Evolutionary conservation across 192 early-diverging fungal species (phyloP).

Genomic region (Phycomyces nitens): DNA sequence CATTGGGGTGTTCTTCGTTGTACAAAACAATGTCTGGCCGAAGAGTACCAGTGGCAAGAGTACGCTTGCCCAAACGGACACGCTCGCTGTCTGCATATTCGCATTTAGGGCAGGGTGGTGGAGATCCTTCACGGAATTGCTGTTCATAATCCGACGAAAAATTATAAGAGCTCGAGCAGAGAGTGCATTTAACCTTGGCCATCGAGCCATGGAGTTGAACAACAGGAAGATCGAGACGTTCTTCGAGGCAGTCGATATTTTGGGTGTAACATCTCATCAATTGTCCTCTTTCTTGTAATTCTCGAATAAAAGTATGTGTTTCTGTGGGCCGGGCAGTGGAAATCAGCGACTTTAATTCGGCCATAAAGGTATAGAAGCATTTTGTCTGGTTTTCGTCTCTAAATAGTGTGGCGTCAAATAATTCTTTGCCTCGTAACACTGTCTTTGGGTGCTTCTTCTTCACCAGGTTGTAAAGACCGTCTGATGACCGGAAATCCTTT

Average conservation of each 20-base stretch:
- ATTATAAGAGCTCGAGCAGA: conserved; percentile 68
- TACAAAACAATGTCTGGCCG: conserved; percentile 94
- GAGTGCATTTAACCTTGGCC: conserved; percentile 79
- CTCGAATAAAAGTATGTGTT: conserved; percentile 84
- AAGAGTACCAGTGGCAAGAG: conserved; percentile 69
- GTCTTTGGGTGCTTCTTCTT: conserved; percentile 69
- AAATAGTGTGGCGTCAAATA: conserved; percentile 86
- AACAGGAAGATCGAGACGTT: conserved; percentile 67
- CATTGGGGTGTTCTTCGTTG: conserved; percentile 84
- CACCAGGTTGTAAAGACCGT: conserved; percentile 84
- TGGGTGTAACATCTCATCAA: conserved; percentile 93
- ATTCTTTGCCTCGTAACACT: conserved; percentile 73
- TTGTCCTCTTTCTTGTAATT: conserved; percentile 68
- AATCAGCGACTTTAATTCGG: conserved; percentile 73
- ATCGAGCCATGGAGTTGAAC: conserved; percentile 94
- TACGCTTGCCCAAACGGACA: conserved; percentile 70
- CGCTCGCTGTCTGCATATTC: conserved; percentile 45
- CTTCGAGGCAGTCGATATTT: conserved; percentile 94
- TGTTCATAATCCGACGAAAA: conserved; percentile 58
- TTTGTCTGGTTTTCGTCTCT: conserved; percentile 57
- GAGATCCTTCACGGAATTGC: conserved; percentile 66
- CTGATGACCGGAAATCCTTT: conserved; percentile 80
- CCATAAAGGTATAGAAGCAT: conserved; percentile 81
- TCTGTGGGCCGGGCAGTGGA: conserved; percentile 72
- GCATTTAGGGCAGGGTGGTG: conserved; percentile 65